Evolutionary conservation across 2,329 filamentous ascomycete species (phyloP), one percentile per base, ranked within the genome.

Genomic region (Pseudogymnoascus sp.): DNA sequence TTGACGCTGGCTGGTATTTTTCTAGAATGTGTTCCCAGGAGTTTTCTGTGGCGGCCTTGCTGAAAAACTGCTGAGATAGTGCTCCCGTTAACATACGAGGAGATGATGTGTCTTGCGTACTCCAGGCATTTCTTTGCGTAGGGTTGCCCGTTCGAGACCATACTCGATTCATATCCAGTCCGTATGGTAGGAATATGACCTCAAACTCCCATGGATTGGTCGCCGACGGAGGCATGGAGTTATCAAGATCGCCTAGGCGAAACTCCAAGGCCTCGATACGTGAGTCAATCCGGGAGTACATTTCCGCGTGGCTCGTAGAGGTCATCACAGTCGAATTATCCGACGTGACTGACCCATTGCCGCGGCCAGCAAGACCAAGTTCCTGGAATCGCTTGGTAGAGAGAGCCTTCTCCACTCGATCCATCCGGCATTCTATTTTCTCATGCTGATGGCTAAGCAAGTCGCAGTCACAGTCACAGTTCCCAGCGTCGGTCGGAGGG

Each of bases 171-270:
- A 84, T 71, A n/a, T 78, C 73, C 45, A 77, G 74, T 4, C 82
- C 81, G 72, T 90, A 93, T 1, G 90, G 90, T 6, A 93, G 73
- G 64, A 92, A 85, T 1, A 93, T 85, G 4, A 93, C 86, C 70
- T 93, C 89, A 1, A 93, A 77, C 67, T 89, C 83, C 87, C 89
- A 92, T 0, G 89, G 87, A 42, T 83, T 79, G 45, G 76, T 75
- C 29, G 78, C 78, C 0, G 87, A 85, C n/a, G 89, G 88, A 31
- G 85, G 74, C 8, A 40, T n/a, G 21, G 64, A 42, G 5, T 69
- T 66, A 63, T 71, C 68, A 4, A 74, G 64, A 34, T 72, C 68
- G 18, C 66, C 66, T 10, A 74, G 63, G 39, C 70, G 69, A 29
- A 76, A 74, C 66, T 83, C 81, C 8, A 84, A 75, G 37, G 73